Evolutionary conservation across 192 early-diverging fungal genomes (phyloP).

Genomic region (Mortierella antarctica): DNA sequence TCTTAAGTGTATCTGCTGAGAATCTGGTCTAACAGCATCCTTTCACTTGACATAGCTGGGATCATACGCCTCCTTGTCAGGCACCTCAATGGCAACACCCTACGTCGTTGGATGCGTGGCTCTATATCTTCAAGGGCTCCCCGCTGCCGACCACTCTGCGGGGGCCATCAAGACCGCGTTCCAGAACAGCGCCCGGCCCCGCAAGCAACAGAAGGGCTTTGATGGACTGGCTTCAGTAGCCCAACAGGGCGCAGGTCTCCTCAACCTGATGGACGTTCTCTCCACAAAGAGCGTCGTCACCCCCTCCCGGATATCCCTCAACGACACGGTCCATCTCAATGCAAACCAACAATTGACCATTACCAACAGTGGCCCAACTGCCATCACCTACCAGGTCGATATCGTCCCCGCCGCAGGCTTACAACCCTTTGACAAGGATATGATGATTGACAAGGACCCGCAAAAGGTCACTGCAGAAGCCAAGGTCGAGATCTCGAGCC

Average conservation of each 20-base stretch:
- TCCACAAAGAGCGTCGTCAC: slow-evolving; percentile 58
- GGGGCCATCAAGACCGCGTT: slow-evolving; percentile 48
- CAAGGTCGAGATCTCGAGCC: slow-evolving; percentile 6
- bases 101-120: slow-evolving; percentile 58
- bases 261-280: slow-evolving; percentile 75
- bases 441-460: slow-evolving; percentile 37
- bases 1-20: neutral
- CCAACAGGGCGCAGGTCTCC: slow-evolving; percentile 77
- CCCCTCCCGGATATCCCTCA: slow-evolving; percentile 69
- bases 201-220: slow-evolving; percentile 20
- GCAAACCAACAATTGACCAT: slow-evolving; percentile 52
- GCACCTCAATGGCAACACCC: slow-evolving; percentile 79
- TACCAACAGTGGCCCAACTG: slow-evolving; percentile 42
- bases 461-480: slow-evolving; percentile 25
- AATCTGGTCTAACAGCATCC: neutral
- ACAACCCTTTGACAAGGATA: slow-evolving; percentile 42
- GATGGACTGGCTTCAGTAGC: slow-evolving; percentile 60
- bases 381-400: slow-evolving; percentile 37
- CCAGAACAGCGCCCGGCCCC: slow-evolving; percentile 44
- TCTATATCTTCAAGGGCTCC: slow-evolving; percentile 43
- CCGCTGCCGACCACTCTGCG: slow-evolving; percentile 25
- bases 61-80: slow-evolving; percentile 63
- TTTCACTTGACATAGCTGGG: slow-evolving; percentile 39
- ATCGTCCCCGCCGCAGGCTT: slow-evolving; percentile 47
- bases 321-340: slow-evolving; percentile 57